Evolutionary conservation across 768 basidiomycete species (phyloP), one percentile per base, ranked within the genome.

Genomic region (Podaxis sp.): DNA sequence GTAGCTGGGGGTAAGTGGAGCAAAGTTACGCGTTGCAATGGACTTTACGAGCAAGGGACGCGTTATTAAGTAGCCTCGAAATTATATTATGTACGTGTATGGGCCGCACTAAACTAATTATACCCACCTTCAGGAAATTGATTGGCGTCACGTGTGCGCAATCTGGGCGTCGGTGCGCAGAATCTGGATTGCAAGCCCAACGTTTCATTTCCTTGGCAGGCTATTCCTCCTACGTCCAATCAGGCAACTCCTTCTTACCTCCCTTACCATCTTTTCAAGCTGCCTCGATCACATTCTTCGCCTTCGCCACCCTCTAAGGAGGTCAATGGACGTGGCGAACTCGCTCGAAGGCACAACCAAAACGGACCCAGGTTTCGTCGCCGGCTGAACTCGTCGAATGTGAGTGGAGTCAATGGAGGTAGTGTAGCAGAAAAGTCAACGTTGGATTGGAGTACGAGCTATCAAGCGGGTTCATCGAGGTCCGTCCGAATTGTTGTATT

Each of bases 391-490:
- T 78, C 77, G 22, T 69, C 66, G 12, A 59, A 51, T 50, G 58
- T 24, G 3, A 60, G 48, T 50, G 66, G 63, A 20, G 22, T 10
- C 46, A 41, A 26, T 38, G 17, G 26, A 62, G 57, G 36, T 22
- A 48, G 12, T 37, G 26, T 15, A 15, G 13, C 63, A 54, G 72
- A 66, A 58, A 60, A 63, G 49, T 73, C 75, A 62, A 74, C 74
- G 63, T 69, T 86, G 67, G 91, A 87, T 67, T 86, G 91, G 87
- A 94, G 90, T 69, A 93, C 91, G 12, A 93, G 91, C 67, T 94
- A 94, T 75, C 89, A 92, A 63, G 92, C 88, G 30, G 92, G 92
- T 50, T 91, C 91, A 37, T 93, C 91, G 10, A 86, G 89, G 90
- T 89, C 68, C 65, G 83, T 68, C 28, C 12, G 17, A 3, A 15